Evolutionary conservation across 1,139 yeast species (phyloP).

Genomic region (Meyerozyma athensensis): DNA sequence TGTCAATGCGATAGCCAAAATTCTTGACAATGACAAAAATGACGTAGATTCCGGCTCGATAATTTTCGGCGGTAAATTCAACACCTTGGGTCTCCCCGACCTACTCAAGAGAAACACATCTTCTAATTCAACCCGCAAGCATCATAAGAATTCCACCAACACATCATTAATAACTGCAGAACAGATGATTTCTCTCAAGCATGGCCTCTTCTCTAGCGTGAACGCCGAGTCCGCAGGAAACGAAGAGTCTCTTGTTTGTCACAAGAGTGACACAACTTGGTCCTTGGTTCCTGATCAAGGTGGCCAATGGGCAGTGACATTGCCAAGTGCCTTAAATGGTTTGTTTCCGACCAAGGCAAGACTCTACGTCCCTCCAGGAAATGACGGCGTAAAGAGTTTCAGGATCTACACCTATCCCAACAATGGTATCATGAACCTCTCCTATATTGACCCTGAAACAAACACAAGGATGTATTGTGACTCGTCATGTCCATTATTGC

Average conservation of each 20-base stretch:
- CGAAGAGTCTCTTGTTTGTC: slow-evolving; percentile 53
- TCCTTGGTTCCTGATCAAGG: slow-evolving; percentile 43
- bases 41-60: slow-evolving; percentile 35
- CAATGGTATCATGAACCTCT: slow-evolving; percentile 85
- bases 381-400: slow-evolving; percentile 58
- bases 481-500: slow-evolving; percentile 75
- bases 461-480: slow-evolving; percentile 62
- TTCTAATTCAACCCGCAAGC: slow-evolving; percentile 19
- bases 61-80: slow-evolving; percentile 76
- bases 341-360: slow-evolving; percentile 71
- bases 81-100: slow-evolving; percentile 53
- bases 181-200: slow-evolving; percentile 60
- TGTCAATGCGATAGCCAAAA: slow-evolving; percentile 61
- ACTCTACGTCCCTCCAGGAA: slow-evolving; percentile 55
- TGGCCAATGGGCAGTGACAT: slow-evolving; percentile 65
- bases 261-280: slow-evolving; percentile 54
- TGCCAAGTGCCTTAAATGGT: slow-evolving; percentile 50
- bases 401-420: slow-evolving; percentile 76
- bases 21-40: slow-evolving; percentile 24
- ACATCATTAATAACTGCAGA: slow-evolving; percentile 49
- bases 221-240: slow-evolving; percentile 33
- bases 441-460: slow-evolving; percentile 73
- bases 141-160: slow-evolving; percentile 22
- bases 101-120: slow-evolving; percentile 32
- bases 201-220: slow-evolving; percentile 56